phyloP scores from a whole-genome alignment of 139 green algal species.

The Trebouxia sp. region DNA sequence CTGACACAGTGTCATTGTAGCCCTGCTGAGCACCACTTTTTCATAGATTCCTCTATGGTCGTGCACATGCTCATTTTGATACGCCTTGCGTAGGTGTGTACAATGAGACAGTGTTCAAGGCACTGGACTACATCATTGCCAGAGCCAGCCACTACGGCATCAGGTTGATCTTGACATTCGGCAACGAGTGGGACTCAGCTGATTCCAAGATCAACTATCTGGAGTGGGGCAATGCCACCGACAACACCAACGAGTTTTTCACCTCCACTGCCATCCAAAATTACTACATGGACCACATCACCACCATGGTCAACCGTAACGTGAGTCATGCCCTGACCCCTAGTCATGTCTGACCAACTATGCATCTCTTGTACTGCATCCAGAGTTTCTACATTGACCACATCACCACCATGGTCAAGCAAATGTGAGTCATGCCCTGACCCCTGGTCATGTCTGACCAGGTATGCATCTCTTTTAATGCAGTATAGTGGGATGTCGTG shows the following conservation, averaged over 20 bases:
- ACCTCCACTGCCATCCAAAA: background rate
- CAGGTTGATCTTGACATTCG: slow-evolving; percentile 14
- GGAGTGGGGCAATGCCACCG: slow-evolving; percentile 19
- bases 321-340: background rate
- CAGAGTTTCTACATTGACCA: too few relatives aligned
- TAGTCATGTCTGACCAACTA: background rate
- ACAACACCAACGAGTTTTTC: slow-evolving; percentile 26
- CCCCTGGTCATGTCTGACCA: too few relatives aligned
- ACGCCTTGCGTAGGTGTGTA: slow-evolving; percentile 10
- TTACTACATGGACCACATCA: slow-evolving; percentile 30
- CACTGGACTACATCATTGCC: slow-evolving; percentile 16
- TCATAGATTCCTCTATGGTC: background rate
- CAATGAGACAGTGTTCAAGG: slow-evolving; percentile 24
- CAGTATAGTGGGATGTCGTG: too few relatives aligned
- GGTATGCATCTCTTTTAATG: too few relatives aligned
- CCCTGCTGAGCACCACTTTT: too few relatives aligned
- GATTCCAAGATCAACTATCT: slow-evolving; percentile 32
- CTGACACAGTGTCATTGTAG: background rate
- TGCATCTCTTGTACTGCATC: too few relatives aligned
- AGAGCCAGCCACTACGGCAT: slow-evolving; percentile 15
- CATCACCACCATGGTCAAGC: too few relatives aligned
- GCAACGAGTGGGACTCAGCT: slow-evolving; percentile 12
- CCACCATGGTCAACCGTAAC: slow-evolving; percentile 2
- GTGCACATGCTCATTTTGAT: background rate
- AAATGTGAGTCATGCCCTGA: too few relatives aligned